A percentile compares a stretch with the other conserved stretches of the same genome.
phyloP scores from a whole-genome alignment of 768 basidiomycete species.

The Amanita subjunquillea region DNA sequence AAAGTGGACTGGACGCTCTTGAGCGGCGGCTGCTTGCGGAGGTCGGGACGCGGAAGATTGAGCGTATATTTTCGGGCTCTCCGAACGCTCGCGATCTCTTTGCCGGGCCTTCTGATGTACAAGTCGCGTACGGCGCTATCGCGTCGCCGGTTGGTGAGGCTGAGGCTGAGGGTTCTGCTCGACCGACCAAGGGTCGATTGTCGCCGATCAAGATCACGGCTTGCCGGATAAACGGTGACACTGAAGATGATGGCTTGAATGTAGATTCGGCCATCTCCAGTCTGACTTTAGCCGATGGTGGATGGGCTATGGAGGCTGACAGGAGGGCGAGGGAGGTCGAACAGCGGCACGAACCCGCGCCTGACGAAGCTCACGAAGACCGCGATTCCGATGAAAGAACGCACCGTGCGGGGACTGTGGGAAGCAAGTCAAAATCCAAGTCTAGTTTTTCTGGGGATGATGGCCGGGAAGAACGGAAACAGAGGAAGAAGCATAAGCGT shows the following conservation, averaged over 20 bases:
- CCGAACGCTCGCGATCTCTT: conserved; percentile 21
- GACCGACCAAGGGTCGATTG: conserved; percentile 3
- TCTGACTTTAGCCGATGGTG: conserved; percentile 32
- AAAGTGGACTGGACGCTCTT: conserved; percentile 63
- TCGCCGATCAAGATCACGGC: conserved; percentile 17
- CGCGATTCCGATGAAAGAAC: conserved; percentile 31
- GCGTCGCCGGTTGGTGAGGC: background rate
- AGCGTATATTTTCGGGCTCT: conserved; percentile 18
- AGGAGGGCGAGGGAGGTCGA: conserved; percentile 9
- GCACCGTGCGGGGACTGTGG: conserved; percentile 21
- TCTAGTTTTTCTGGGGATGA: conserved; percentile 5
- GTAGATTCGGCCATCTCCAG: conserved; percentile 46
- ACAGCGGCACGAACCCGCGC: conserved; percentile 2
- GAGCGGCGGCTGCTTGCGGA: conserved; percentile 59
- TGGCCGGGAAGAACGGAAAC: conserved; percentile 9
- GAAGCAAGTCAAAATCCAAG: conserved; percentile 5
- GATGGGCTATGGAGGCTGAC: conserved; percentile 12
- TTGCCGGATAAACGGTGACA: conserved; percentile 24
- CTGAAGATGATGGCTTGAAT: conserved; percentile 14
- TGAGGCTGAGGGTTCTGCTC: conserved; percentile 2
- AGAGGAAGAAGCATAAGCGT: conserved; percentile 15
- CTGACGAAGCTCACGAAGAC: conserved; percentile 15
- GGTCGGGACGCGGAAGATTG: conserved; percentile 57
- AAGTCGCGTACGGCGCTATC: background rate
- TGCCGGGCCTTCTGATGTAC: conserved; percentile 3